phyloP scores from a whole-genome alignment of 306 rosid genomes.

The Luffa acutangula region DNA sequence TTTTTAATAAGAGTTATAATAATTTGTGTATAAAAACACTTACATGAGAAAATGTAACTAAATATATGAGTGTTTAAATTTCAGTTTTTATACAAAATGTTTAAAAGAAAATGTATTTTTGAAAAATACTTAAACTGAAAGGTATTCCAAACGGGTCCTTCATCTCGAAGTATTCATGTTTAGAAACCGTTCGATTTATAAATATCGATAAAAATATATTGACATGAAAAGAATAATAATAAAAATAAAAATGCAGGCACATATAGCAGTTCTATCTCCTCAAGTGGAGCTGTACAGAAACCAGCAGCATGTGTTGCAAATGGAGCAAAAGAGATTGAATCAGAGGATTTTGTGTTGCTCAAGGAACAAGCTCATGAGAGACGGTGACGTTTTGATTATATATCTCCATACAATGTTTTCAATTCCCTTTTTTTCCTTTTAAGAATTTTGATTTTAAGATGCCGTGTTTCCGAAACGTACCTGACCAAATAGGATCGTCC shows the following conservation, averaged over 20 bases:
- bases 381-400: conserved; percentile 23
- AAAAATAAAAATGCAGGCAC: conserved; percentile 15
- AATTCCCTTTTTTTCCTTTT: not conserved
- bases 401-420: no score
- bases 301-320: conserved; percentile 1
- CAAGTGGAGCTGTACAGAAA: conserved; percentile 16
- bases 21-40: no score
- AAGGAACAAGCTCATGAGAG: conserved; percentile 10
- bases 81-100: no score
- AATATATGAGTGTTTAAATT: no score
- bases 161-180: not conserved
- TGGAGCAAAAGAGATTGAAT: conserved; percentile 30
- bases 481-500: not conserved
- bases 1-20: no score
- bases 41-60: no score
- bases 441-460: not conserved
- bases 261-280: conserved; percentile 20
- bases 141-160: no score
- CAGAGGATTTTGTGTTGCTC: conserved; percentile 10
- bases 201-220: not conserved
- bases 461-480: no score
- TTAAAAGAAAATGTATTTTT: no score
- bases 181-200: not conserved
- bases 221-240: not conserved
- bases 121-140: no score